Evolutionary conservation across 2,329 filamentous ascomycete genomes (phyloP), one percentile per base, ranked within the genome.

Genomic region (Pseudogymnoascus sp.): DNA sequence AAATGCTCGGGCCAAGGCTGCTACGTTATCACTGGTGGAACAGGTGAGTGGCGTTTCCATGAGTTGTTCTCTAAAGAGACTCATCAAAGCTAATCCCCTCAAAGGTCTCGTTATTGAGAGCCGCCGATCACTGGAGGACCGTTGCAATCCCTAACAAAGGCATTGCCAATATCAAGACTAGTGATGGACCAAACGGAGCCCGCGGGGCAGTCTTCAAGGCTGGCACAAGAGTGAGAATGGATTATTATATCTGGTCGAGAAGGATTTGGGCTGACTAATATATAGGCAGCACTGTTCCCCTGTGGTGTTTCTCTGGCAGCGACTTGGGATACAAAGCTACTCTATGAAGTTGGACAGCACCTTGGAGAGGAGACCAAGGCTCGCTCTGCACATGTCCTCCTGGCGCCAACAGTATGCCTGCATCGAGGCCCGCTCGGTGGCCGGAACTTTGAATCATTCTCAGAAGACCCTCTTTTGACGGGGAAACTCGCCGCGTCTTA

Each of bases 391-490:
- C 82, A 91, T 64, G 82, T 93, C 35, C 79, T 93, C 4, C 80
- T 93, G 7, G 90, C 87, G 0, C 90, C 89, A 1, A 93, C 90
- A 0, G 86, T 92, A 35, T 92, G 90, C 76, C 88, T 91, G 79
- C 90, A 95, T 70, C 84, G 91, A 14, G 89, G 89, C 59, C 91
- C 91, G 0, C 80, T 95, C 0, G 90, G 90, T n/a, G 91, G 91
- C 16, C 83, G 91, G 64, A 92, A 92, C 66, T 96, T 95, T 68
- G 91, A 96, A 75, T 92, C 90, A 0, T 95, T 92, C 73, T 91
- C 89, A 0, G 91, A 95, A 73, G 91, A 95, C 67, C 90, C 90
- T 0, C 82, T 88, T 8, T 80, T 96, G 4, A 90, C 89, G 0
- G 89, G 89, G 33, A 88, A 87, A 65, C 77, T 92, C 64, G 88